These are phyloP conservation scores for Chlorella sp. DNA, from an alignment of 139 green algal species.

Conservation along the genomic window DNA sequence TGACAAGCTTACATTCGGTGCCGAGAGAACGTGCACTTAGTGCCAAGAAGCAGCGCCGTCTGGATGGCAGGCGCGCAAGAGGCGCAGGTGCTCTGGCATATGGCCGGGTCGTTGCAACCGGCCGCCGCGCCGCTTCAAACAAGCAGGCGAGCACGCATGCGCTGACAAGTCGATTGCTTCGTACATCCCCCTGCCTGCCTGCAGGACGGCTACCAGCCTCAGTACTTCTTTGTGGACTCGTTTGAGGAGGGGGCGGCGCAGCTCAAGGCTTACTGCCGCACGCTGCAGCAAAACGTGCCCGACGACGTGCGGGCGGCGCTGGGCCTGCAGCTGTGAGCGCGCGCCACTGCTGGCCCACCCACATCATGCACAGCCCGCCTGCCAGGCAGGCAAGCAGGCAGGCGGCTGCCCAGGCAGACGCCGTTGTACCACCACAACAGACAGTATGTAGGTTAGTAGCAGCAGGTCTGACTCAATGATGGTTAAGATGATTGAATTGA, in stretches of 20 bases:
- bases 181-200: not conserved
- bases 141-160: not conserved
- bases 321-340: not conserved
- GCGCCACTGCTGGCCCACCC: too few species aligned
- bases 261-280: slow-evolving; percentile 65
- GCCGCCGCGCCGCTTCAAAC: not conserved
- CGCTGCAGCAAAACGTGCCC: slow-evolving; percentile 7
- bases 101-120: not conserved
- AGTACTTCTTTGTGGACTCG: slow-evolving; percentile 82
- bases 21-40: too few species aligned
- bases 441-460: not conserved
- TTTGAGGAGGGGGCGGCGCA: slow-evolving; percentile 75
- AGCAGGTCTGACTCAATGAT: not conserved
- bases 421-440: not conserved
- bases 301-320: slow-evolving; percentile 32
- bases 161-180: not conserved
- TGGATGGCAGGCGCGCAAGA: too few species aligned
- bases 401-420: not conserved
- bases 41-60: too few species aligned
- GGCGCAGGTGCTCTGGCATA: not conserved
- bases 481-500: not conserved
- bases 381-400: not conserved
- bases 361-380: not conserved
- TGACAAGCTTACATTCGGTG: too few species aligned
- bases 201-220: slow-evolving; percentile 73